Evolutionary conservation across 306 rosid genomes (phyloP), one percentile per base, ranked within the genome.

Genomic region (Rubus idaeus): DNA sequence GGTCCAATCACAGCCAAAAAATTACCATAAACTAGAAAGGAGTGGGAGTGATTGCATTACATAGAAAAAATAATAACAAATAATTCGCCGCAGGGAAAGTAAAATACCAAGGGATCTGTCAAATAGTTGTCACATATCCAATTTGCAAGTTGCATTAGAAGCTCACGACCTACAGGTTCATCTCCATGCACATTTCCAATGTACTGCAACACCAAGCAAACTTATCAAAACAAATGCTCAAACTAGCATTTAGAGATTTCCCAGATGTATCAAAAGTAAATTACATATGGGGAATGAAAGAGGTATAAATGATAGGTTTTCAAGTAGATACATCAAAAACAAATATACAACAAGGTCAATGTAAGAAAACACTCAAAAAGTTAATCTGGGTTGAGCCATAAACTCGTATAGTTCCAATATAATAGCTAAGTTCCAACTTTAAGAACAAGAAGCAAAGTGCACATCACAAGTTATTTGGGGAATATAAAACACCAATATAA

Each of bases 171-270:
- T 53, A 95, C 96, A 63, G 97, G 97, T 84, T 95, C 97, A 88
- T 92, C 97, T 75, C 99, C 97, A 49, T 95, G 99, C 83, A 92
- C 96, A 73, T 95, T 95, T 66, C 97, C 99, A 72, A 95, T 89
- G 90, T 90, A 90, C 99, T 95, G 92, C 88, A 81, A 78, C 74
- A 85, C 72, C 83, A 80, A 81, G 70, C 53, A 84, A 56, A 70
- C 70, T 64, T 66, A 79, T 82, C 55, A 77, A 14, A 62, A 17
- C 39, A 82, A 70, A 70, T 75, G 66, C 21, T 77, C 56, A 60
- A 74, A 73, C 81, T 17, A 68, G 18, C 13, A 78, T 26, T 14
- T 13, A 71, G 61, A 67, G 69, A 52, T 71, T 73, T 69, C 26
- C 20, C 46, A 44, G 35, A 71, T 70, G 23, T 79, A 37, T 75